phyloP scores from a whole-genome alignment of 805 yeast genomes.

The Zygoascus flipseniorum region DNA sequence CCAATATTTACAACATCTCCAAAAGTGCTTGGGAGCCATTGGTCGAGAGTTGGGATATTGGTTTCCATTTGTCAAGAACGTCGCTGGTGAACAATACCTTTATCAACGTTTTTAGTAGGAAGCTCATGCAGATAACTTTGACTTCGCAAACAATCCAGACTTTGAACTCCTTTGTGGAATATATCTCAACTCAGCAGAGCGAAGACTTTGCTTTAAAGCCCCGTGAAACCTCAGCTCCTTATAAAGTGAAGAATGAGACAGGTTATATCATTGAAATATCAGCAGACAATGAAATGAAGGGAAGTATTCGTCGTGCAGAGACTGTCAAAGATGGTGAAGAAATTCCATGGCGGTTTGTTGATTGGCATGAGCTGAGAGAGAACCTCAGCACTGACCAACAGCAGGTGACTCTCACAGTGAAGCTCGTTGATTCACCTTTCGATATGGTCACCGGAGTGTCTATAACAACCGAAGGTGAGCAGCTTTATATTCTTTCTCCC shows the following conservation, averaged over 20 bases:
- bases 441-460: slow-evolving; percentile 48
- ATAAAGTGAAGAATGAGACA: slow-evolving; percentile 70
- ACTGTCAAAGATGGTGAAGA: slow-evolving; percentile 38
- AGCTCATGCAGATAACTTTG: slow-evolving; percentile 68
- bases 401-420: slow-evolving; percentile 52
- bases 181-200: slow-evolving; percentile 22
- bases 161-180: slow-evolving; percentile 57
- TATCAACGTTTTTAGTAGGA: slow-evolving; percentile 67
- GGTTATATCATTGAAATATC: slow-evolving; percentile 77
- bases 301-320: slow-evolving; percentile 16
- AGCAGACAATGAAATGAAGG: slow-evolving; percentile 44
- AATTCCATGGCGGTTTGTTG: slow-evolving; percentile 87
- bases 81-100: slow-evolving; percentile 38
- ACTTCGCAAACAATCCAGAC: slow-evolving; percentile 77
- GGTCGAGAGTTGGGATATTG: slow-evolving; percentile 78
- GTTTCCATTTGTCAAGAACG: slow-evolving; percentile 53
- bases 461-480: slow-evolving; percentile 77
- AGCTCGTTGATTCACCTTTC: slow-evolving; percentile 46
- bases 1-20: slow-evolving; percentile 79
- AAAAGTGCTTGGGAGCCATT: slow-evolving; percentile 88
- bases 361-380: slow-evolving; percentile 84
- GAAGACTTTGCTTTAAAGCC: slow-evolving; percentile 33
- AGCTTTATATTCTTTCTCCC: slow-evolving; percentile 59
- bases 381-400: slow-evolving; percentile 57
- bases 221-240: slow-evolving; percentile 77